phyloP scores from a whole-genome alignment of 495 filamentous ascomycete species.

The Lentithecium fluviatile region DNA sequence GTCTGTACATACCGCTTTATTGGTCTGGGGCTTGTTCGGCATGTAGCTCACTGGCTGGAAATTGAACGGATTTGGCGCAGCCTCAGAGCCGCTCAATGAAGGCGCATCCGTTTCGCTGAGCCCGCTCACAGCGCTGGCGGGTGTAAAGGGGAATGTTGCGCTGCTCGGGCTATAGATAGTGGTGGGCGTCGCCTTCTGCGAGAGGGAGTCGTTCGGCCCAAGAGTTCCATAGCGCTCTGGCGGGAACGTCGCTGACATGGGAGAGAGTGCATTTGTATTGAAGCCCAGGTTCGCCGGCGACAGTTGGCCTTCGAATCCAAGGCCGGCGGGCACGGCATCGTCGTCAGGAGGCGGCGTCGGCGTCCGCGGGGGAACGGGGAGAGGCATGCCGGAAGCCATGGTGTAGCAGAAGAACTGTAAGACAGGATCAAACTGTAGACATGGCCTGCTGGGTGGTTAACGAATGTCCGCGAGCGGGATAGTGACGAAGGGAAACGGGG shows the following conservation, averaged over 20 bases:
- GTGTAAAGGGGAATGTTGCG: conserved; percentile 28
- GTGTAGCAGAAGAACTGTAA: conserved; percentile 15
- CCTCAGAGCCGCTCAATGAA: conserved; percentile 45
- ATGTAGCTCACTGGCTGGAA: conserved; percentile 70
- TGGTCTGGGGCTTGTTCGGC: conserved; percentile 68
- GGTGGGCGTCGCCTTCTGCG: conserved; percentile 29
- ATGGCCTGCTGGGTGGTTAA: no score
- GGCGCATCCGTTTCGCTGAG: conserved; percentile 41
- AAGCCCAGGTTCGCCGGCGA: conserved; percentile 46
- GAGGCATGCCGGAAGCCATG: conserved; percentile 62
- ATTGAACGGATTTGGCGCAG: conserved; percentile 73
- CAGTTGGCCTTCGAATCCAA: conserved; percentile 42
- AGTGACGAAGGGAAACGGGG: conserved; percentile 42
- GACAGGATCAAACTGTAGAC: conserved; percentile 17
- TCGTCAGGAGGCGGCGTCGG: conserved; percentile 68
- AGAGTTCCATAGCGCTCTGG: conserved; percentile 38
- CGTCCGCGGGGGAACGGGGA: conserved; percentile 65
- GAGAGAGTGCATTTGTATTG: conserved; percentile 65
- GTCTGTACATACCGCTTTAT: conserved; percentile 67
- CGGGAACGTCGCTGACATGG: conserved; percentile 56
- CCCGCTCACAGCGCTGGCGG: conserved; percentile 29
- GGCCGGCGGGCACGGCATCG: conserved; percentile 37
- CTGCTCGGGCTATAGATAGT: conserved; percentile 27
- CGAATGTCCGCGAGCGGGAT: conserved; percentile 8
- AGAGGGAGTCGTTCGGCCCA: conserved; percentile 27